Evolutionary conservation across 331 rosid genomes (phyloP).

Genomic region (Acacia concinna): DNA sequence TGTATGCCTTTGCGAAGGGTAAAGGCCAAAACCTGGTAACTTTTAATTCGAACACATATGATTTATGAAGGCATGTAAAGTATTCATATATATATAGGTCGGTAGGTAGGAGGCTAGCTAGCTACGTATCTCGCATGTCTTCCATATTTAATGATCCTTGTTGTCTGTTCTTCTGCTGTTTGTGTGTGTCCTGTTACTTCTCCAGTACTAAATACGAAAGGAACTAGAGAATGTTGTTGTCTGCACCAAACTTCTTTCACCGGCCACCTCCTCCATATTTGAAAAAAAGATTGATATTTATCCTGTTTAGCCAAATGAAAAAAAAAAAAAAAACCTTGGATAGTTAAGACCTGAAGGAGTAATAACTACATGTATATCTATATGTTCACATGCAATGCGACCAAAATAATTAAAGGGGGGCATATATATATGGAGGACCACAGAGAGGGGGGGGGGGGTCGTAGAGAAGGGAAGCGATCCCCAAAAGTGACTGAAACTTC

Average conservation of each 20-base stretch:
- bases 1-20: neutral
- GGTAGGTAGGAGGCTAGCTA: neutral
- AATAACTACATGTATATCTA: too few species aligned
- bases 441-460: slow-evolving; percentile 27
- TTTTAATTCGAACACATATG: neutral
- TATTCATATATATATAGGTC: neutral
- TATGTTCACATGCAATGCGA: neutral
- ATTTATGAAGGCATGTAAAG: neutral
- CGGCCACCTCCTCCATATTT: slow-evolving; percentile 4
- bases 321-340: too few species aligned
- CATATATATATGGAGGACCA: slow-evolving; percentile 20
- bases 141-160: slow-evolving; percentile 11
- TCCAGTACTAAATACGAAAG: slow-evolving; percentile 41
- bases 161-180: slow-evolving; percentile 31
- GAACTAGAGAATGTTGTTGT: slow-evolving; percentile 46
- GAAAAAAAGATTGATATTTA: too few species aligned
- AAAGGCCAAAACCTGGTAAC: neutral
- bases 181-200: slow-evolving; percentile 23
- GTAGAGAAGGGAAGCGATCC: slow-evolving; percentile 27
- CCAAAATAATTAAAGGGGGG: neutral
- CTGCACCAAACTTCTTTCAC: slow-evolving; percentile 45
- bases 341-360: too few species aligned
- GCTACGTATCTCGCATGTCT: slow-evolving; percentile 16
- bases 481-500: slow-evolving; percentile 38
- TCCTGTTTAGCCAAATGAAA: too few species aligned